Evolutionary conservation across 768 basidiomycete species (phyloP).

Genomic region (Cystofilobasidium bisporidii): DNA sequence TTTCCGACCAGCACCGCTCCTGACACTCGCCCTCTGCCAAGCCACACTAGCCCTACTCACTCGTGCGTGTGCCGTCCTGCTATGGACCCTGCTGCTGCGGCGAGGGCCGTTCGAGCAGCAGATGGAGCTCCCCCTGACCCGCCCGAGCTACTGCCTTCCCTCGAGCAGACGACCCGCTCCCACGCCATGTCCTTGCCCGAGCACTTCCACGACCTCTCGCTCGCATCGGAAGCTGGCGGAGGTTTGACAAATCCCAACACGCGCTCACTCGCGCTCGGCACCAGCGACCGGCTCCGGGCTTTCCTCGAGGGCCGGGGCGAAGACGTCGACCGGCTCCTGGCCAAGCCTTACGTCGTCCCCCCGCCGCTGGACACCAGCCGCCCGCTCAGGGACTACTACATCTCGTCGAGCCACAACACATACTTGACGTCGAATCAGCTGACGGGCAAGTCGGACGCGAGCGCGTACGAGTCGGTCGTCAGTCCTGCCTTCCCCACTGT

Average conservation of each 20-base stretch:
- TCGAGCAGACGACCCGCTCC: too few relatives aligned
- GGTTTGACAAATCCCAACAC: background rate
- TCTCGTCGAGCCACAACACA: constrained; percentile 61
- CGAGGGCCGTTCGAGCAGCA: too few relatives aligned
- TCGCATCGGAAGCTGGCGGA: background rate
- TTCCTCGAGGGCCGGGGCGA: background rate
- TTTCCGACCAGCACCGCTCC: too few relatives aligned
- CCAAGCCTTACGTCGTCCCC: background rate
- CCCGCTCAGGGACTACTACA: constrained; percentile 43
- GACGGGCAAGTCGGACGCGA: constrained; percentile 49
- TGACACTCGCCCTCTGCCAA: too few relatives aligned
- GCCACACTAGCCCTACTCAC: too few relatives aligned
- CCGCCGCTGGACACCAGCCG: constrained; percentile 3
- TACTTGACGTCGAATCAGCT: constrained; percentile 55
- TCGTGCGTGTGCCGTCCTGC: too few relatives aligned
- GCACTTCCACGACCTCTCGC: background rate
- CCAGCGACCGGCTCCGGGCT: too few relatives aligned
- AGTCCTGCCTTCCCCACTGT: background rate
- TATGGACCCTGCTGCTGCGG: too few relatives aligned
- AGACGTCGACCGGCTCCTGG: constrained; percentile 4
- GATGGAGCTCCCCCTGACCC: too few relatives aligned
- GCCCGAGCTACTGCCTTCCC: too few relatives aligned
- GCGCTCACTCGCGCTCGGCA: too few relatives aligned
- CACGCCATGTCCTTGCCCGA: background rate
- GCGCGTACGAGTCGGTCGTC: constrained; percentile 49